Conservation (phyloP, 345 rosid species). For the Citrus medica region DNA sequence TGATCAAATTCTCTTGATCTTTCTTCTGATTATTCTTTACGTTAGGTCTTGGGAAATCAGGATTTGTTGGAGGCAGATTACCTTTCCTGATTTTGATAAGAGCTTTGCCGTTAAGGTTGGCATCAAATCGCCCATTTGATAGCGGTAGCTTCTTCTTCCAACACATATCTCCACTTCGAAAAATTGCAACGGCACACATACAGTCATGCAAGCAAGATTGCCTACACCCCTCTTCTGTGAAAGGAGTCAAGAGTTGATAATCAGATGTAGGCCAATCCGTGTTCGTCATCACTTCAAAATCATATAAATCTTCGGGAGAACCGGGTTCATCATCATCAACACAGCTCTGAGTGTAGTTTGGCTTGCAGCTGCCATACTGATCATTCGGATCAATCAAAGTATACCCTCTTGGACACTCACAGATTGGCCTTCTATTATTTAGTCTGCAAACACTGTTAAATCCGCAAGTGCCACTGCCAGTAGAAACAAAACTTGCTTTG, state of each 20-base stretch:
- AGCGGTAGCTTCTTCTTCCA: conserved; percentile 43
- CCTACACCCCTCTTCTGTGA: conserved; percentile 19
- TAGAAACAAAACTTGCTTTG: background rate
- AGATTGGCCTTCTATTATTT: background rate
- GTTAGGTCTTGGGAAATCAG: background rate
- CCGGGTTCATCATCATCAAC: background rate
- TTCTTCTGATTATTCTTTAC: background rate
- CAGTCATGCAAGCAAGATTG: conserved; percentile 36
- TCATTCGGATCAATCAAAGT: conserved; percentile 4
- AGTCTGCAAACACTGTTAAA: conserved; percentile 12
- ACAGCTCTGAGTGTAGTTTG: conserved; percentile 10
- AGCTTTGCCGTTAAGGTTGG: conserved; percentile 3
- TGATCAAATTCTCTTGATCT: conserved; percentile 7
- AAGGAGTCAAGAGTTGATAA: conserved; percentile 20
- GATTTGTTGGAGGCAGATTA: background rate
- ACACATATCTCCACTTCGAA: conserved; percentile 10
- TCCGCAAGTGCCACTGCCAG: conserved; percentile 16
- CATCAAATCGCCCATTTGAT: conserved; percentile 25
- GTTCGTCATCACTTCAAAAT: background rate
- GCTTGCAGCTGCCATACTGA: conserved; percentile 11
- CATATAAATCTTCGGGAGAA: conserved; percentile 11
- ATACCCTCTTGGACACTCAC: conserved; percentile 11
- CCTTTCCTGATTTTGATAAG: conserved; percentile 27
- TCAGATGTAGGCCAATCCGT: conserved; percentile 34
- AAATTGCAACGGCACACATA: conserved; percentile 31